Percentiles rank a stretch among this genome's conserved stretches.
Conservation (phyloP, 441 rosid species). For the Gossypium schwendimanii region DNA sequence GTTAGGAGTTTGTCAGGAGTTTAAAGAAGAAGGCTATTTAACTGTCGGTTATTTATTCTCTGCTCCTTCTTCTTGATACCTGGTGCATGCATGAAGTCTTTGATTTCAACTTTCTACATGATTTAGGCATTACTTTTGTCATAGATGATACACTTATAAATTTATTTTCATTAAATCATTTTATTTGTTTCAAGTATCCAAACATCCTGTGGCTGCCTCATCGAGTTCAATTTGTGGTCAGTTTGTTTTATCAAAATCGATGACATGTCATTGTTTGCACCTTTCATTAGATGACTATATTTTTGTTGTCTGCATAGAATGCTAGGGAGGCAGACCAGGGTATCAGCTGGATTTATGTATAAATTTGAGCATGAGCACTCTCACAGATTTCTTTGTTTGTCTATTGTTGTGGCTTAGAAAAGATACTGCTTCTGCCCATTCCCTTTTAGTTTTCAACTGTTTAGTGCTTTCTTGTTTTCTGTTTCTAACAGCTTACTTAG, state of each 20-base stretch:
- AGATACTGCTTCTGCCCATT: background rate
- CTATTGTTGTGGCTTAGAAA: background rate
- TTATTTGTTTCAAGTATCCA: background rate
- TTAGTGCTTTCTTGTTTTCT: background rate
- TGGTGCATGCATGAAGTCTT: constrained; percentile 12
- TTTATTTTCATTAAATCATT: background rate
- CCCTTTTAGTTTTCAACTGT: background rate
- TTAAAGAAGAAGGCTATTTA: constrained; percentile 77
- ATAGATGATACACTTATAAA: background rate
- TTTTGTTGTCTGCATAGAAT: background rate
- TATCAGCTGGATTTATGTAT: background rate
- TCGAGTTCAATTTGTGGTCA: background rate
- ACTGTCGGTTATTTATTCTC: constrained; percentile 52
- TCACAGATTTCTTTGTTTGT: background rate
- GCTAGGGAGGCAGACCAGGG: background rate
- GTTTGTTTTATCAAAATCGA: background rate
- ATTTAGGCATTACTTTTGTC: background rate
- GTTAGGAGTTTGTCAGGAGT: constrained; percentile 91
- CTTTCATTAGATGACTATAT: background rate
- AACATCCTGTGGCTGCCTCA: background rate
- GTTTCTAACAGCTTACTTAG: background rate
- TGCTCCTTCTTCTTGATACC: constrained; percentile 13
- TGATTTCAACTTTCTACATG: constrained; percentile 10
- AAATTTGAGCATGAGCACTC: background rate
- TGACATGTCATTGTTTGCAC: constrained; percentile 3